Base-by-base conservation (phyloP, 129 eudicot genomes). In the Logfia minima region DNA sequence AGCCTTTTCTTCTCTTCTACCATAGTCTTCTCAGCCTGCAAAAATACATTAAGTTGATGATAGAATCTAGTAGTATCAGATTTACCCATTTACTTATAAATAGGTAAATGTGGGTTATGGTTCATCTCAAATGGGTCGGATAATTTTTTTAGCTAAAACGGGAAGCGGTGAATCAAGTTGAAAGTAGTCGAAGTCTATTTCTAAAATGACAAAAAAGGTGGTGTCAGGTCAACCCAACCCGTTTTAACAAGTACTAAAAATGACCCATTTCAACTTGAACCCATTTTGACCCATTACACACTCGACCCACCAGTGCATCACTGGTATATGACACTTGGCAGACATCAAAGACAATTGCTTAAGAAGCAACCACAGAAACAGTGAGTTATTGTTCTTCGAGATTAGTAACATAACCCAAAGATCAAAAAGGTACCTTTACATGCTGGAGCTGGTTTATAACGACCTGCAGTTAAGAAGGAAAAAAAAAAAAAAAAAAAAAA, bases 401-500 rank as follows among this genome's bases (percentile, higher is more conserved):
- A 65, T 65, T 16, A 66, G 22, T 11, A 66, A 29, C 70, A 9
- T 31, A 13, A 66, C 55, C 72, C 55, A 60, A 68, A 43, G 35
- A 71, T 39, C 66, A 75, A 58, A 80, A 72, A 71, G 8, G 68
- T 72, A 92, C 96, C 98, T 93, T 90, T 45, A 89, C 83, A 80
- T 75, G 89, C 71, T 83, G 92, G 82, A 93, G 96, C 84, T 87
- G 91, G 51, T 81, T 88, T 84, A 77, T 74, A 55, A 87, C 80
- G 75, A 87, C 81, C 98, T 90, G 62, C 82, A 80, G 58, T 56
- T 35, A 55, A 66, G 69, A 66, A 14, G 10, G 35, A 34, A 71
- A 41, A 29, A 10, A 55, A 31, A 3, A 10, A 55, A 31, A 3
- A n/a, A 34, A 71, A 41, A 29, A 34, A 71, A 41, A 29, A 10